Evolutionary conservation across 495 filamentous ascomycete species (phyloP).

Genomic region (Aspergillus incahuasiensis): DNA sequence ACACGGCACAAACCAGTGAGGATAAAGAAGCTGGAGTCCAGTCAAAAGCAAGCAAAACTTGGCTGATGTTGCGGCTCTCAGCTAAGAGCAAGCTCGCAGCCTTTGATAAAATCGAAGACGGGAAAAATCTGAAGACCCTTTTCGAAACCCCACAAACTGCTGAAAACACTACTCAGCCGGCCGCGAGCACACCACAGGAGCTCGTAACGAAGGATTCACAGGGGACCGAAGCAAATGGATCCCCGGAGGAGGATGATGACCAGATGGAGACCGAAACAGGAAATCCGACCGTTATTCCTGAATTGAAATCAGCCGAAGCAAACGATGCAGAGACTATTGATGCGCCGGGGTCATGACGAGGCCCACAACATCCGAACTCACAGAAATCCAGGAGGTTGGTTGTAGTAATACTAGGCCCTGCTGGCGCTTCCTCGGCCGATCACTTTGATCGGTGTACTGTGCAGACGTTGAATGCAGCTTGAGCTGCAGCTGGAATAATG

Average conservation of each 20-base stretch:
- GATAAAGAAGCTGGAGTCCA: constrained; percentile 62
- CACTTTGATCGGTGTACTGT: not conserved
- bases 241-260: constrained; percentile 10
- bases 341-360: constrained; percentile 16
- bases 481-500: not conserved
- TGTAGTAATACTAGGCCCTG: constrained; percentile 7
- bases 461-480: not conserved
- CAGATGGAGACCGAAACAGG: constrained; percentile 20
- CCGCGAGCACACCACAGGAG: constrained; percentile 29
- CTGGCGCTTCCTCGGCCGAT: not conserved
- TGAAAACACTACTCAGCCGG: constrained; percentile 26
- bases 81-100: constrained; percentile 62
- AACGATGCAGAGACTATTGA: constrained; percentile 13
- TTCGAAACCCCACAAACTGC: constrained; percentile 37
- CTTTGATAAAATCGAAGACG: constrained; percentile 84
- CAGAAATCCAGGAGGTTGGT: not conserved
- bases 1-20: constrained; percentile 67
- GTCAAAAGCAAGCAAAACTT: constrained; percentile 77
- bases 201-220: constrained; percentile 15
- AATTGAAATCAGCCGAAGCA: constrained; percentile 16
- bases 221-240: constrained; percentile 10
- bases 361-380: not conserved
- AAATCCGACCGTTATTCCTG: constrained; percentile 5
- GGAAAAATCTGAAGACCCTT: constrained; percentile 58
- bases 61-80: constrained; percentile 79